Evolutionary conservation across 768 basidiomycete genomes (phyloP).

Genomic region (Mycena leptocephala): DNA sequence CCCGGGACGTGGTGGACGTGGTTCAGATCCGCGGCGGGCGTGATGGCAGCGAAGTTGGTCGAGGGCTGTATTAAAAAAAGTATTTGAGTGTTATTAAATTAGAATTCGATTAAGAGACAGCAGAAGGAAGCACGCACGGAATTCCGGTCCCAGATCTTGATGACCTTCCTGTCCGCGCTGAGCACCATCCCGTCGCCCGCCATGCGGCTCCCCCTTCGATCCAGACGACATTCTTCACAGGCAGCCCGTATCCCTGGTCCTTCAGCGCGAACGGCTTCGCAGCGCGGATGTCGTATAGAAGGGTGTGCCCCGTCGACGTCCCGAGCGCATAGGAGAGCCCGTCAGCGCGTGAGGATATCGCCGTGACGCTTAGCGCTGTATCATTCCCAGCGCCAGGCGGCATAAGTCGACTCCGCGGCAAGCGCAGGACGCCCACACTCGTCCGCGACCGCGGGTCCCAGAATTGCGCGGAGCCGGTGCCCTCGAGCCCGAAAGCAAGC

Average conservation of each 20-base stretch:
- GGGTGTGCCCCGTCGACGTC: constrained; percentile 94
- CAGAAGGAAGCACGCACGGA: constrained; percentile 64
- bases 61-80: too few species aligned
- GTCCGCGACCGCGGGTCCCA: constrained; percentile 95
- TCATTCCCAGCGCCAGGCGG: constrained; percentile 53
- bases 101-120: too few species aligned
- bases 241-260: constrained; percentile 97
- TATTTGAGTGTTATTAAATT: too few species aligned
- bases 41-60: constrained; percentile 93
- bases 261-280: constrained; percentile 89
- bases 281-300: constrained; percentile 95
- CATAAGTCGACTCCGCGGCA: constrained; percentile 71
- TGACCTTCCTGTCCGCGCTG: constrained; percentile 96
- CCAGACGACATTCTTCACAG: constrained; percentile 90
- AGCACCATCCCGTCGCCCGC: constrained; percentile 91
- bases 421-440: constrained; percentile 76
- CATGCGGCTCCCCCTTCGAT: constrained; percentile 90
- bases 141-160: constrained; percentile 96
- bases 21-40: constrained; percentile 91
- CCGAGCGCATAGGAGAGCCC: constrained; percentile 96
- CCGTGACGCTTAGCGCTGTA: constrained; percentile 77
- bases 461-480: constrained; percentile 90
- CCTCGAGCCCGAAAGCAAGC: constrained; percentile 91
- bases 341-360: constrained; percentile 88
- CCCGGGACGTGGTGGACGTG: constrained; percentile 92